phyloP scores from a whole-genome alignment of 331 rosid genomes.

The Quercus tomentella region DNA sequence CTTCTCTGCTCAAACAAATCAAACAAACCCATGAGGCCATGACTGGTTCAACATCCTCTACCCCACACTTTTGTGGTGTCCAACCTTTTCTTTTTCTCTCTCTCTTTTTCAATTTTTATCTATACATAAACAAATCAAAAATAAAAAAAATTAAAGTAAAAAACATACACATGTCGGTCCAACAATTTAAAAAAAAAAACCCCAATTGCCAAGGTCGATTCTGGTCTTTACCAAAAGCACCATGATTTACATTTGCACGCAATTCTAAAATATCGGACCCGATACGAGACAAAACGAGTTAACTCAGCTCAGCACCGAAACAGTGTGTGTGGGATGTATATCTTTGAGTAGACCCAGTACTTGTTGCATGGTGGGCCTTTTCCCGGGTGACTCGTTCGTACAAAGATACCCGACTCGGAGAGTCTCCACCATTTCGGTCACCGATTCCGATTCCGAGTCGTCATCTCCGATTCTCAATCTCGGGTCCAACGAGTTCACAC shows the following conservation, averaged over 20 bases:
- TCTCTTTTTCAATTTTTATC: neutral
- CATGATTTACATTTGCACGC: neutral
- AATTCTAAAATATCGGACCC: neutral
- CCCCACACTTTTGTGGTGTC: slow-evolving; percentile 18
- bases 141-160: neutral
- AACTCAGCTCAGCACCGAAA: slow-evolving; percentile 26
- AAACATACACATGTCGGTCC: too few species aligned
- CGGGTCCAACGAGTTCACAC: slow-evolving; percentile 48
- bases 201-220: too few species aligned
- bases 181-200: too few species aligned
- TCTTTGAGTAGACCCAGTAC: slow-evolving; percentile 85
- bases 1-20: slow-evolving; percentile 21
- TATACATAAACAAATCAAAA: slow-evolving; percentile 5
- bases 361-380: slow-evolving; percentile 91
- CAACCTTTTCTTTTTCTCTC: neutral
- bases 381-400: slow-evolving; percentile 81
- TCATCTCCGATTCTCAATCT: slow-evolving; percentile 39
- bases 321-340: slow-evolving; percentile 36
- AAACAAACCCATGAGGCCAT: slow-evolving; percentile 10
- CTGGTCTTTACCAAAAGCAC: too few species aligned
- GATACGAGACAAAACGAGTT: neutral
- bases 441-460: slow-evolving; percentile 15
- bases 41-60: neutral
- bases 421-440: slow-evolving; percentile 68
- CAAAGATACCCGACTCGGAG: slow-evolving; percentile 91